phyloP scores from a whole-genome alignment of 768 basidiomycete genomes.

The Lactarius hengduanensis region DNA sequence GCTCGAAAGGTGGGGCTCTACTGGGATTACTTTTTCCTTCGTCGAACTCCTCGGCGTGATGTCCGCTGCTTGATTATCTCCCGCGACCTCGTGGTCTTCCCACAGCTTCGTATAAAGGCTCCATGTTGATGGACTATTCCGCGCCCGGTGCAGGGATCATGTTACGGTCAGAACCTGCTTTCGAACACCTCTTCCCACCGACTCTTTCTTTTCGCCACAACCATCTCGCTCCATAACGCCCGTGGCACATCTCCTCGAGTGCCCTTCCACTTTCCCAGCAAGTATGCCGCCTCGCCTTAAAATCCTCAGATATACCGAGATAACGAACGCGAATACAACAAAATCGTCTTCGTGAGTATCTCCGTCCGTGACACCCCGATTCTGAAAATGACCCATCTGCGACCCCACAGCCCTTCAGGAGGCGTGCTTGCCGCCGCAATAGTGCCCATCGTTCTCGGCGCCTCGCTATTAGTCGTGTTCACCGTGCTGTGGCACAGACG shows the following conservation, averaged over 20 bases:
- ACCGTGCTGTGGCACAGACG: neutral
- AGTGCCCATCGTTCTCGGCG: neutral
- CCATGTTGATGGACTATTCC: neutral
- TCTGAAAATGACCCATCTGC: neutral
- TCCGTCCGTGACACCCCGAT: neutral
- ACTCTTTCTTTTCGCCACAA: neutral
- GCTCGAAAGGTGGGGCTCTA: too few relatives aligned
- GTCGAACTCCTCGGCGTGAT: neutral
- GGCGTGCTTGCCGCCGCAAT: constrained; percentile 5
- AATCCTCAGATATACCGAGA: neutral
- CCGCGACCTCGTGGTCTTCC: neutral
- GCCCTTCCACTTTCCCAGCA: neutral
- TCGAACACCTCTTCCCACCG: neutral
- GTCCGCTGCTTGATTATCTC: neutral
- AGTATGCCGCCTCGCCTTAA: neutral
- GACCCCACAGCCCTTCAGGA: neutral
- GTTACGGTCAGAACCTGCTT: constrained; percentile 1
- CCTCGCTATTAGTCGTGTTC: neutral
- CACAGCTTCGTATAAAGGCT: neutral
- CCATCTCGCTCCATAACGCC: neutral
- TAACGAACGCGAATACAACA: neutral
- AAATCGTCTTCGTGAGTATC: constrained; percentile 5
- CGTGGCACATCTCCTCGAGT: neutral
- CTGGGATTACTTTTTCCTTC: neutral
- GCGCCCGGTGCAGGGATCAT: constrained; percentile 2